phyloP scores from a whole-genome alignment of 192 early-diverging fungal genomes.

The Podila verticillata region DNA sequence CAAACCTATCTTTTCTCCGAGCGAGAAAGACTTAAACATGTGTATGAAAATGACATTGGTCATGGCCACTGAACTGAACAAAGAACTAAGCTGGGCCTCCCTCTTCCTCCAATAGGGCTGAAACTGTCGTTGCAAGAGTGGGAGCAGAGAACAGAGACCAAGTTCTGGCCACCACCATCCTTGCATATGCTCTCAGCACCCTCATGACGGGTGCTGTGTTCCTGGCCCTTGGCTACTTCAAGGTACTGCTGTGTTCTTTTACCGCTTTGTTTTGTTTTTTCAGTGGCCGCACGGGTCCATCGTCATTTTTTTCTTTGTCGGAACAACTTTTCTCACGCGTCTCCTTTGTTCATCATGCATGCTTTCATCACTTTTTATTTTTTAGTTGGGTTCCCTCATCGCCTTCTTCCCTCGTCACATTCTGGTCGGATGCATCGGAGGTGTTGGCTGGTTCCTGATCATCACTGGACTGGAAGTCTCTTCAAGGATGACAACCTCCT shows the following conservation, averaged over 20 bases:
- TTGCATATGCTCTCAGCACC: constrained; percentile 87
- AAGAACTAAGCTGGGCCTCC: constrained; percentile 29
- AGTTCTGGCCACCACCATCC: constrained; percentile 90
- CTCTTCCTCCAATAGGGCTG: constrained; percentile 55
- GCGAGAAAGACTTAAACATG: constrained; percentile 4
- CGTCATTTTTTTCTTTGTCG: constrained; percentile 26
- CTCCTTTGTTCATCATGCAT: background rate
- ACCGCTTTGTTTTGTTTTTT: constrained; percentile 7
- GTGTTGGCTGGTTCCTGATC: constrained; percentile 94
- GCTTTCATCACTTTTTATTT: constrained; percentile 10
- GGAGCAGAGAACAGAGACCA: constrained; percentile 67
- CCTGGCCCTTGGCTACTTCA: constrained; percentile 83
- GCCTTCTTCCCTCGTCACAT: constrained; percentile 93
- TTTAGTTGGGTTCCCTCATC: constrained; percentile 74
- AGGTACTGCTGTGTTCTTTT: constrained; percentile 50
- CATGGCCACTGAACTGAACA: no score
- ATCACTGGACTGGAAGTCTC: constrained; percentile 92
- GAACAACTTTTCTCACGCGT: constrained; percentile 58
- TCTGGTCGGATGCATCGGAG: constrained; percentile 94
- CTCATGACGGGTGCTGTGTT: constrained; percentile 91
- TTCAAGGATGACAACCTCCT: constrained; percentile 40
- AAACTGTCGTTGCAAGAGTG: constrained; percentile 69
- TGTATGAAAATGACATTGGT: no score
- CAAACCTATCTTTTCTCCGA: constrained; percentile 5
- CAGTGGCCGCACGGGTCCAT: background rate